Evolutionary conservation across 352 stramenopile species (phyloP), one percentile per base, ranked within the genome.

Genomic region (Saprolegnia parasitica): DNA sequence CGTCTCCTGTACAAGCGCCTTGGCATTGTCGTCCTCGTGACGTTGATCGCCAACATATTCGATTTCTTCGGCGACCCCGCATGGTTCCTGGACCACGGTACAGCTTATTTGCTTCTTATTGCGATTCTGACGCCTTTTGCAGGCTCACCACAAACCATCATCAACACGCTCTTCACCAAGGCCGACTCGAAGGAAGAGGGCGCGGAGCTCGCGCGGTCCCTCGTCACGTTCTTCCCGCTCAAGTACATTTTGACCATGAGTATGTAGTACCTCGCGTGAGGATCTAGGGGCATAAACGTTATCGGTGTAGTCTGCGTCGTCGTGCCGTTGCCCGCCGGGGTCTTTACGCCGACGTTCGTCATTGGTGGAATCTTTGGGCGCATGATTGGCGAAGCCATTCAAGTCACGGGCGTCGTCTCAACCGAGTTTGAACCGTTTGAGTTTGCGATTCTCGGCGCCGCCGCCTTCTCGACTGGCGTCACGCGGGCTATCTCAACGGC

Each of bases 401-500:
- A 74, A 45, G 83, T 81, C 1, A 89, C 87, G 45, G 73, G 81
- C 20, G 61, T 90, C 15, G 71, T 89, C 39, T 61, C 71, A 15
- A 91, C 86, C 9, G 76, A 81, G 65, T 95, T 94, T 66, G 75
- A 95, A 67, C 88, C 88, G n/a, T 97, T 91, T 71, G 90, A 97
- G 76, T 98, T 93, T 70, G 89, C 92, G 20, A 88, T 98, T 65
- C 91, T 98, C 40, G 93, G 91, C 23, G 93, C 93, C 42, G 91
- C 88, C 2, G 89, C 90, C 11, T 97, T 98, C 60, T 91, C 88
- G 0, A 93, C 89, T 1, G 91, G 90, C 52, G 91, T 97, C n/a
- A 98, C 93, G 21, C 80, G 96, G 57, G 89, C 92, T 10, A 88
- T 98, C 49, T 97, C 86, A 13, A 97, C 89, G 0, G 93, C 93